Evolutionary conservation across 179 eudicot species (phyloP).

Genomic region (Vitellaria paradoxa): DNA sequence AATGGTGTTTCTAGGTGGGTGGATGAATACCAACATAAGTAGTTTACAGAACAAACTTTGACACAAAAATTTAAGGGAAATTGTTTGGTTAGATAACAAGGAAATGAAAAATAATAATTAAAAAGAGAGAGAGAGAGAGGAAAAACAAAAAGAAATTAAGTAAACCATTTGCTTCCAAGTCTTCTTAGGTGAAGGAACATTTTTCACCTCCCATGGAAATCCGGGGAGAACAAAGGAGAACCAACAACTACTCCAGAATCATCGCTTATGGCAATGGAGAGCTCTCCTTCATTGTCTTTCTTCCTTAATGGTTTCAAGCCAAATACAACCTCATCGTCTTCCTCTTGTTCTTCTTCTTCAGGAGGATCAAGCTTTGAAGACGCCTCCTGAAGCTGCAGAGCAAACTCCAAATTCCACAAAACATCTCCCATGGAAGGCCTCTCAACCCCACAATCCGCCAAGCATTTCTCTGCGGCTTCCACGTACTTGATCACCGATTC

Average conservation of each 20-base stretch:
- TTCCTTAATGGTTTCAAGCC: neutral
- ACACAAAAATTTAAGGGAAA: neutral
- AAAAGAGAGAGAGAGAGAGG: neutral
- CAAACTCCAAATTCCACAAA: constrained; percentile 86
- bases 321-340: neutral
- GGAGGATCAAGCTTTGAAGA: constrained; percentile 26
- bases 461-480: constrained; percentile 94
- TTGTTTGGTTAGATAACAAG: neutral
- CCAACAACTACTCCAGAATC: constrained; percentile 43
- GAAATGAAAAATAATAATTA: neutral
- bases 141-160: neutral
- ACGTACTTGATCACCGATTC: constrained; percentile 60
- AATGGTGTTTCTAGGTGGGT: too few relatives aligned
- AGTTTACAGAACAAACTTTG: neutral
- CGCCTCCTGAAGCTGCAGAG: constrained; percentile 75
- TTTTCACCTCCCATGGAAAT: constrained; percentile 39
- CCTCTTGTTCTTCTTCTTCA: constrained; percentile 31
- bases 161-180: neutral
- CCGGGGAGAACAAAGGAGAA: constrained; percentile 38
- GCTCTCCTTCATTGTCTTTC: constrained; percentile 1
- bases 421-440: constrained; percentile 97
- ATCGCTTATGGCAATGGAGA: constrained; percentile 26
- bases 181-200: neutral
- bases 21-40: too few relatives aligned
- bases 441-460: constrained; percentile 84